Percentiles rank a stretch among this genome's conserved stretches.
Conservation (phyloP, 768 basidiomycete species). For the Panaeolus cyanescens region DNA sequence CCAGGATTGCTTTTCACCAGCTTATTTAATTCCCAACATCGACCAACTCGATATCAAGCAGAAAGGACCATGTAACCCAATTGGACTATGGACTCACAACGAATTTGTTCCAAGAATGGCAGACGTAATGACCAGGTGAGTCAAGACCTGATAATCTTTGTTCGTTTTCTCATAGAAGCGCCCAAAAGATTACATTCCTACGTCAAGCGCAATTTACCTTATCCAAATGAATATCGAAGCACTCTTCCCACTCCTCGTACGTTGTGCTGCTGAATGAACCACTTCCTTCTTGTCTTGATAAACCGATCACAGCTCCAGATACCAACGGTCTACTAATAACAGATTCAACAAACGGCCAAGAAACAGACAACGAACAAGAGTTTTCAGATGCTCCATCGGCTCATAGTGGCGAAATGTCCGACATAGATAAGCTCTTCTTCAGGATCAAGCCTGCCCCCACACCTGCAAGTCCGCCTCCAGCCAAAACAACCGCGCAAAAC, state of each 20-base stretch:
- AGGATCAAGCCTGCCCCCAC: conserved; percentile 33
- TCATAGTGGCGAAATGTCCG: conserved; percentile 34
- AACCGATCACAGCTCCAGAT: not conserved
- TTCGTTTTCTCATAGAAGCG: not conserved
- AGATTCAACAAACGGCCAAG: not conserved
- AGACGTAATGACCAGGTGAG: conserved; percentile 69
- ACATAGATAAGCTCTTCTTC: conserved; percentile 50
- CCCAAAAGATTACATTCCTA: conserved; percentile 59
- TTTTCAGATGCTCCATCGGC: conserved; percentile 23
- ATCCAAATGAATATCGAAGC: conserved; percentile 65
- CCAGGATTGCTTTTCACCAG: conserved; percentile 49
- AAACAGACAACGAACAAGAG: conserved; percentile 31
- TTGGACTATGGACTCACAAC: conserved; percentile 78
- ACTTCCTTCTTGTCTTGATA: not conserved
- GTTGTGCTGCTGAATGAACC: not conserved
- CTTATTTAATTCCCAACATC: conserved; percentile 47
- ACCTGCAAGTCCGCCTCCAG: conserved; percentile 18
- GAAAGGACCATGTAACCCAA: conserved; percentile 58
- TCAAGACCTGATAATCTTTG: conserved; percentile 7
- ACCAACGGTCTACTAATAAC: not conserved
- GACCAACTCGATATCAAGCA: conserved; percentile 45
- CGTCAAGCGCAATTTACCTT: conserved; percentile 64
- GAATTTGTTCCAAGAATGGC: conserved; percentile 44
- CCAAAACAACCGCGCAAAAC: conserved; percentile 31
- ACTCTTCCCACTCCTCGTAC: not conserved